Conservation (phyloP, 331 rosid species). For the Prunus yedoensis region DNA sequence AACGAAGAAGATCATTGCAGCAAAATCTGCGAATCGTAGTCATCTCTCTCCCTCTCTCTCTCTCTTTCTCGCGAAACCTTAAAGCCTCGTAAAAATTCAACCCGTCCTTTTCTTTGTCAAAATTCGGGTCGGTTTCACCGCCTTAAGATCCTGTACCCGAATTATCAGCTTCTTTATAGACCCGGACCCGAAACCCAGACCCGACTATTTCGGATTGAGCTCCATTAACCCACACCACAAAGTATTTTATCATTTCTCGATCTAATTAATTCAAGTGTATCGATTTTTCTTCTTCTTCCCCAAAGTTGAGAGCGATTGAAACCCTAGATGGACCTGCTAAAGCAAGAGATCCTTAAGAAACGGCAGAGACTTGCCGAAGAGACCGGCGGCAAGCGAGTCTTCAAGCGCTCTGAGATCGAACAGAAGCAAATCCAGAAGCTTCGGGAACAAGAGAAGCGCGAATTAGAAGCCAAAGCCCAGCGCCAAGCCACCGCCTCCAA, state of each 20-base stretch:
- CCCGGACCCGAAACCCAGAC: neutral
- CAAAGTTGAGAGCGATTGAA: constrained; percentile 2
- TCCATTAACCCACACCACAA: constrained; percentile 5
- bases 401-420: constrained; percentile 94
- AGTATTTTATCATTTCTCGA: neutral
- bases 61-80: neutral
- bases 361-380: constrained; percentile 69
- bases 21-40: constrained; percentile 92
- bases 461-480: constrained; percentile 73
- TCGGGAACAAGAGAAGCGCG: constrained; percentile 87
- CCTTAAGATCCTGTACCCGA: neutral
- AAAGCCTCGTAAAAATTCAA: neutral
- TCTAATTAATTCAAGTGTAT: neutral
- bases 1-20: constrained; percentile 96
- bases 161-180: neutral
- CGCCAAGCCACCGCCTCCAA: constrained; percentile 45
- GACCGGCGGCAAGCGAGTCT: constrained; percentile 77
- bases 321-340: constrained; percentile 80
- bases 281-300: neutral
- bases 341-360: constrained; percentile 77
- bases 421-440: constrained; percentile 79
- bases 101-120: too few relatives aligned
- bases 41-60: constrained; percentile 35
- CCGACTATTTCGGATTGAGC: neutral
- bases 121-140: neutral